A percentile compares a stretch with the other conserved stretches of the same genome.
These are phyloP conservation scores for Parastagonospora nodorum DNA, from an alignment of 2,329 filamentous ascomycete genomes.

Conservation along the genomic window DNA sequence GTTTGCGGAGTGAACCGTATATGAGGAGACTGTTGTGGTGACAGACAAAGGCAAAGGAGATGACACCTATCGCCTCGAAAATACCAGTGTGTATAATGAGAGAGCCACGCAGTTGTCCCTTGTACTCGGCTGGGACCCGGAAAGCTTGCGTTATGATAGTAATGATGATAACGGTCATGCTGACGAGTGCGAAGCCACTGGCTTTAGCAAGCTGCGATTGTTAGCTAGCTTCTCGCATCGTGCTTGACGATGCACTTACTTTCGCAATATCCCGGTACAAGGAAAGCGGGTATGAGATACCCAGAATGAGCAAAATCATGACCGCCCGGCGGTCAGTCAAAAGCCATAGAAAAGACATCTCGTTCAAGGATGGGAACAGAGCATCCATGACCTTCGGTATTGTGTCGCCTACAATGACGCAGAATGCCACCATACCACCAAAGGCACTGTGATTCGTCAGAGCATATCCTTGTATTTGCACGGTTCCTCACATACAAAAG, in stretches of 20 bases:
- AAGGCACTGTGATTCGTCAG: slow-evolving; percentile 67
- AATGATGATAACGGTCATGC: slow-evolving; percentile 87
- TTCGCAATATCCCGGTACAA: slow-evolving; percentile 97
- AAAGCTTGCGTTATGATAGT: slow-evolving; percentile 86
- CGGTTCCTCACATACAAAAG: slow-evolving; percentile 65
- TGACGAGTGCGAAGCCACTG: slow-evolving; percentile 87
- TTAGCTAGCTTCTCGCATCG: slow-evolving; percentile 36
- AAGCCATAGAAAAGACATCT: slow-evolving; percentile 78
- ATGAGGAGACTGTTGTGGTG: slow-evolving; percentile 97
- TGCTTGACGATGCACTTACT: slow-evolving; percentile 36
- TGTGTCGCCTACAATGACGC: slow-evolving; percentile 94
- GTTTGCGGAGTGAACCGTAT: slow-evolving; percentile 91
- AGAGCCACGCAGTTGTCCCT: slow-evolving; percentile 72
- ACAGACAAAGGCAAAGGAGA: slow-evolving; percentile 84
- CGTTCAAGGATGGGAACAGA: slow-evolving; percentile 75
- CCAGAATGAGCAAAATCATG: slow-evolving; percentile 85
- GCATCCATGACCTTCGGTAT: slow-evolving; percentile 89
- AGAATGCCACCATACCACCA: slow-evolving; percentile 97
- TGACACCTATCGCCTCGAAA: slow-evolving; percentile 95
- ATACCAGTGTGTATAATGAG: slow-evolving; percentile 84
- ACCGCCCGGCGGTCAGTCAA: slow-evolving; percentile 80
- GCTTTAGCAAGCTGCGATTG: slow-evolving; percentile 82
- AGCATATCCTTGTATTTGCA: background rate
- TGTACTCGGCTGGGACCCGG: slow-evolving; percentile 71
- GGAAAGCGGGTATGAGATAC: slow-evolving; percentile 87